phyloP scores from a whole-genome alignment of 2,329 filamentous ascomycete genomes.

The Monilinia aucupariae region DNA sequence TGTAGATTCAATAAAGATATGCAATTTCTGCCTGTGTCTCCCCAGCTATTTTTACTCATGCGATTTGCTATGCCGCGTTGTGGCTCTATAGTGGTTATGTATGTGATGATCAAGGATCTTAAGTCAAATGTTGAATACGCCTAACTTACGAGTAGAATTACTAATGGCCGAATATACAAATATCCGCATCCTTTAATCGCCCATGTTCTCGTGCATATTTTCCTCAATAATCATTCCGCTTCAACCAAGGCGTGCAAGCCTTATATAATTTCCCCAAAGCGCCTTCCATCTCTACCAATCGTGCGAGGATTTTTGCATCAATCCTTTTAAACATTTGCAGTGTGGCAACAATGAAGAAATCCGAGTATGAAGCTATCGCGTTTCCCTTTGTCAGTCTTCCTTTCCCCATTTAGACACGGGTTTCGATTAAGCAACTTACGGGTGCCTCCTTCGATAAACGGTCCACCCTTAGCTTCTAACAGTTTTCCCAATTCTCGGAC shows the following conservation, averaged over 20 bases:
- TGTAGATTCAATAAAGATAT: background rate
- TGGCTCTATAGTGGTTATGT: background rate
- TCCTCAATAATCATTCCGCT: slow-evolving; percentile 27
- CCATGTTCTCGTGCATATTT: background rate
- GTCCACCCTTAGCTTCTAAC: slow-evolving; percentile 46
- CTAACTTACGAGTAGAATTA: background rate
- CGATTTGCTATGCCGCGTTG: no score
- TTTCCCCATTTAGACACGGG: background rate
- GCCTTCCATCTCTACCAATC: slow-evolving; percentile 35
- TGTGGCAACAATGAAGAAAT: slow-evolving; percentile 50
- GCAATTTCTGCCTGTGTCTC: no score
- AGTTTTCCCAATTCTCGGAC: slow-evolving; percentile 40
- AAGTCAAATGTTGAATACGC: background rate
- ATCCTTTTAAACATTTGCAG: slow-evolving; percentile 42
- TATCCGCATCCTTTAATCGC: background rate
- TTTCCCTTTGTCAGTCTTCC: background rate
- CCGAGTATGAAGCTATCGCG: slow-evolving; percentile 45
- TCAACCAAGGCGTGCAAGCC: slow-evolving; percentile 26
- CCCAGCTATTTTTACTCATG: no score
- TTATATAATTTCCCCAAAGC: slow-evolving; percentile 21
- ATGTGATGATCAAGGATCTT: background rate
- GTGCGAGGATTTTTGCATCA: slow-evolving; percentile 38
- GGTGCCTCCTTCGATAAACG: slow-evolving; percentile 55
- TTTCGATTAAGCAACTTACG: slow-evolving; percentile 18
- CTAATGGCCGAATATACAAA: background rate